phyloP scores from a whole-genome alignment of 805 yeast genomes.

The Metschnikowia noctiluminum region DNA sequence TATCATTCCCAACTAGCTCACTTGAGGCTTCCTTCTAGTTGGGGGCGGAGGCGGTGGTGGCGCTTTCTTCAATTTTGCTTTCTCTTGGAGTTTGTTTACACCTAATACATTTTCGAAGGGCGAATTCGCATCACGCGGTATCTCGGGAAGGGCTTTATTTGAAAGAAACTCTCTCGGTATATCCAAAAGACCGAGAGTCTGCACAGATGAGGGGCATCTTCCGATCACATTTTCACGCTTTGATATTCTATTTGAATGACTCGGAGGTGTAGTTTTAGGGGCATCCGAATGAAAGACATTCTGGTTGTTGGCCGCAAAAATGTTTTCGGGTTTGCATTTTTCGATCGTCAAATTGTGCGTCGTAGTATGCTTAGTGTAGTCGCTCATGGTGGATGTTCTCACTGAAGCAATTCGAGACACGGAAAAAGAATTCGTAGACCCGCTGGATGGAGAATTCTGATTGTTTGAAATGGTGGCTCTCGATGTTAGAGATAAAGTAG shows the following conservation, averaged over 20 bases:
- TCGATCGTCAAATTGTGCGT: slow-evolving; percentile 22
- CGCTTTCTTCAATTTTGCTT: slow-evolving; percentile 33
- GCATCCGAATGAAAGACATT: slow-evolving; percentile 24
- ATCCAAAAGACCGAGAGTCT: slow-evolving; percentile 24
- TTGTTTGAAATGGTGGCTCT: background rate
- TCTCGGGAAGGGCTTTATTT: slow-evolving; percentile 21
- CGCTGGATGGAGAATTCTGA: background rate
- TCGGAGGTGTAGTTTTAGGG: background rate
- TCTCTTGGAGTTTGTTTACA: slow-evolving; percentile 14
- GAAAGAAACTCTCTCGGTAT: slow-evolving; percentile 32
- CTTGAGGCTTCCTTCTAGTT: slow-evolving; percentile 11
- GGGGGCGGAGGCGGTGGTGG: slow-evolving; percentile 41
- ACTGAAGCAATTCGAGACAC: slow-evolving; percentile 28
- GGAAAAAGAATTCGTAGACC: slow-evolving; percentile 15
- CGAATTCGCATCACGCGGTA: slow-evolving; percentile 1
- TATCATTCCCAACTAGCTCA: background rate
- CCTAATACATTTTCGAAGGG: no score
- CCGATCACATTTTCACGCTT: background rate
- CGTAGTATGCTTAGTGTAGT: slow-evolving; percentile 34
- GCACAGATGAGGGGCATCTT: slow-evolving; percentile 6
- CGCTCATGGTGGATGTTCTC: slow-evolving; percentile 31
- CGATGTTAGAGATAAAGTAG: slow-evolving; percentile 8
- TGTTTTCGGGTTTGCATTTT: background rate
- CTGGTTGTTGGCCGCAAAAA: slow-evolving; percentile 24
- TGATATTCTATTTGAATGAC: background rate